Conservation (phyloP, 495 filamentous ascomycete genomes). For the Rhypophila decipiens region DNA sequence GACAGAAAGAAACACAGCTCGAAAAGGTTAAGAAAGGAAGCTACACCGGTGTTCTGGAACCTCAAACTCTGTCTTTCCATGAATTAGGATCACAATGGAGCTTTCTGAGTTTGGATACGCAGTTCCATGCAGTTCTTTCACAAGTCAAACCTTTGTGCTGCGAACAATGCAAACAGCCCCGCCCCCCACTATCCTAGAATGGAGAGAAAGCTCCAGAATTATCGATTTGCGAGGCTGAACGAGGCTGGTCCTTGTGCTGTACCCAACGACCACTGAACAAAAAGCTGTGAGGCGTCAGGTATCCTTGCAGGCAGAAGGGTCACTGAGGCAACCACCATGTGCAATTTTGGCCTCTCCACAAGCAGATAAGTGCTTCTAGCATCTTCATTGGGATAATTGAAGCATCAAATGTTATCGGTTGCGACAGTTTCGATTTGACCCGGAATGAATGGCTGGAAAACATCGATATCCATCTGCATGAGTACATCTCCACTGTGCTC, state of each 20-base stretch:
- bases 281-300: no score
- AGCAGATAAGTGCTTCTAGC: no score
- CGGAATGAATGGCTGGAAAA: no score
- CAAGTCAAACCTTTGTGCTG: not conserved
- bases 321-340: no score
- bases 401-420: no score
- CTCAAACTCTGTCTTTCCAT: not conserved
- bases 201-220: conserved; percentile 17
- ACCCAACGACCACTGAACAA: no score
- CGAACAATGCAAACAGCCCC: not conserved
- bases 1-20: not conserved
- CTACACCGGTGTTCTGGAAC: conserved; percentile 7
- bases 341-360: no score
- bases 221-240: conserved; percentile 23
- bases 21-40: not conserved
- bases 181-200: not conserved
- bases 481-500: no score
- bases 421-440: no score
- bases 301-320: no score
- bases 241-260: conserved; percentile 20
- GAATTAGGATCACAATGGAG: not conserved
- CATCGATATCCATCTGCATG: no score
- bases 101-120: not conserved
- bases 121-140: not conserved
- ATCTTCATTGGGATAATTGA: no score